Evolutionary conservation across 2,329 filamentous ascomycete genomes (phyloP), one percentile per base, ranked within the genome.

Genomic region (Fusarium sublunatum): DNA sequence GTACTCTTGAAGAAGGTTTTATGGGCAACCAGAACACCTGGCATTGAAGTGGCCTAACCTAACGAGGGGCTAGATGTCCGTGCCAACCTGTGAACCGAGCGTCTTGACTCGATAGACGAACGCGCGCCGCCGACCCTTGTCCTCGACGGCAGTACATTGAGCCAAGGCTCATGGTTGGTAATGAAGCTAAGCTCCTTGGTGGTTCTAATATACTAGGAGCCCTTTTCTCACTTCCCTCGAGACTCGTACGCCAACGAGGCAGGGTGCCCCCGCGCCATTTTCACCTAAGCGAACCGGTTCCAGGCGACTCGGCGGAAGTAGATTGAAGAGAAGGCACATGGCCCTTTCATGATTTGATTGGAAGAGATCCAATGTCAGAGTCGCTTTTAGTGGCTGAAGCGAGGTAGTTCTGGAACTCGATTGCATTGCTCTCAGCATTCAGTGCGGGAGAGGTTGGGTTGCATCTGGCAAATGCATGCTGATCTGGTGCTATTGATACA

Each of bases 1-100:
- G 95, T 32, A 97, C 93, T 2, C 81, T 98, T 53, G 94, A 97
- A 76, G 94, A 98, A 76, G 92, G 93, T 2, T 97, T 93, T 73
- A 91, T 93, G 86, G 84, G 83, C 66, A 68, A 69, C 40, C 86
- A 86, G 72, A 83, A 78, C 57, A 79, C 82, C 47, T 88, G 88
- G 81, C 91, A 95, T 76, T 96, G 90, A 75, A 62, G 46, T 61
- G 58, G 48, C 46, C 19, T 40, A 49, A 60, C 56, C 39, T 52
- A 48, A 67, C 52, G 53, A 61, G 44, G 57, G 58, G 62, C 57
- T 56, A 55, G 44, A 48, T 47, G 59, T 62, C 54, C 54, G 49
- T 31, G 58, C 56, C 61, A 58, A 68, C 42, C 48, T 53, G 42
- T 64, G 32, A 55, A 45, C 36, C 54, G 59, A 59, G 35, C 42